phyloP scores from a whole-genome alignment of 2,329 filamentous ascomycete genomes.

The Lachnellula cervina region DNA sequence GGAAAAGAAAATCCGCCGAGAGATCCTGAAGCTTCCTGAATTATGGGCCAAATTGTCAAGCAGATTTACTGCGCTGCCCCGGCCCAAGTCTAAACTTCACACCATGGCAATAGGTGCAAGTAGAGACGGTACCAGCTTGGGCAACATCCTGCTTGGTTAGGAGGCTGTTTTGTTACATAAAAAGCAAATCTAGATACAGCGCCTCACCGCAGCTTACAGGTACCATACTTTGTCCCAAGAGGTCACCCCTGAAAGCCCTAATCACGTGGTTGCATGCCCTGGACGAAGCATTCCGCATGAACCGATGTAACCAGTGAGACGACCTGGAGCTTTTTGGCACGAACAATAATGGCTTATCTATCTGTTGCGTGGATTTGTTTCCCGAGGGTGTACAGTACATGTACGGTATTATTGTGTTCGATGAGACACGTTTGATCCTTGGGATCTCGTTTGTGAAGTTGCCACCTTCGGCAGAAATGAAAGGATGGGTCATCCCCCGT shows the following conservation, averaged over 20 bases:
- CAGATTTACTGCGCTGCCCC: no score
- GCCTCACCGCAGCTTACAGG: not conserved
- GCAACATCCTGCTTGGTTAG: no score
- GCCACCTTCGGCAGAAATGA: conserved; percentile 9
- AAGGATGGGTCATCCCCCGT: not conserved
- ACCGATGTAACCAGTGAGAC: conserved; percentile 3
- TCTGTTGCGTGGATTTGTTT: no score
- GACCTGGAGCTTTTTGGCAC: not conserved
- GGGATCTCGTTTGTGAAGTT: conserved; percentile 10
- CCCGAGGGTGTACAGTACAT: no score
- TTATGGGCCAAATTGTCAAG: not conserved
- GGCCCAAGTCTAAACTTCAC: no score
- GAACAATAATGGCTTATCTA: no score
- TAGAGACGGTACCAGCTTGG: no score
- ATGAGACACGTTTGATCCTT: conserved; percentile 6
- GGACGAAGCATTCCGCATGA: conserved; percentile 1
- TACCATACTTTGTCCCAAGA: not conserved
- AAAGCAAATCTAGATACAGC: not conserved
- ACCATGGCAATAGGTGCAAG: no score
- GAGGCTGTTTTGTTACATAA: no score
- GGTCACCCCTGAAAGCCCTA: not conserved
- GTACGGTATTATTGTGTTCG: conserved; percentile 1
- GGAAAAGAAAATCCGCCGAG: not conserved
- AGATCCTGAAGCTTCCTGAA: not conserved
- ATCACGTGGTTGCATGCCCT: not conserved